phyloP scores from a whole-genome alignment of 441 rosid species.

The Eutrema salsugineum region DNA sequence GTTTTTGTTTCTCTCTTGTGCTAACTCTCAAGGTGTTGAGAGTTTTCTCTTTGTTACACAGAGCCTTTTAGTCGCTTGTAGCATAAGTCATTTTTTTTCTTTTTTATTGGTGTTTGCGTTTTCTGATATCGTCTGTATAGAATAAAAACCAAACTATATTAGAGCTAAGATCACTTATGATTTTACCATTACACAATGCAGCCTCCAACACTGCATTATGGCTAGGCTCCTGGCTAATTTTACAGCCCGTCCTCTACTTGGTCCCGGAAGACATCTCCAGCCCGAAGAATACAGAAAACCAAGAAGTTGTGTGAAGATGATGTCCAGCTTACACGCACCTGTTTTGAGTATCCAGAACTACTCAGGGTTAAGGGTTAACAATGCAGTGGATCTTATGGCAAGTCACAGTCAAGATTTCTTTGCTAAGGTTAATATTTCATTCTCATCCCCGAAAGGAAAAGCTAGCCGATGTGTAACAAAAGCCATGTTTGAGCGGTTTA shows the following conservation, averaged over 20 bases:
- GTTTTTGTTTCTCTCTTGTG: no score
- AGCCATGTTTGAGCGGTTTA: conserved; percentile 96
- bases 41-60: no score
- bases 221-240: conserved; percentile 61
- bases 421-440: conserved; percentile 37
- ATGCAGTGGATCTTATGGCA: conserved; percentile 46
- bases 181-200: conserved; percentile 34
- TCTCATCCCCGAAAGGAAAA: conserved; percentile 40
- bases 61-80: no score
- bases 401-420: conserved; percentile 44
- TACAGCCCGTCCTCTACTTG: conserved; percentile 42
- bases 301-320: conserved; percentile 47
- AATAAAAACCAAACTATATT: no score
- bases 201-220: conserved; percentile 45
- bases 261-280: conserved; percentile 39
- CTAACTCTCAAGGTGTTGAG: no score
- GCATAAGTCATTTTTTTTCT: no score
- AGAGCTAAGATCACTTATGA: conserved; percentile 9
- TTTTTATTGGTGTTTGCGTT: no score
- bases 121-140: no score
- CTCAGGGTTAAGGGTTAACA: conserved; percentile 63
- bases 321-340: conserved; percentile 38
- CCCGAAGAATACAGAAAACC: conserved; percentile 44
- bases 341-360: conserved; percentile 46
- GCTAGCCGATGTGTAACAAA: conserved; percentile 49